Evolutionary conservation across 495 filamentous ascomycete genomes (phyloP), one percentile per base, ranked within the genome.

Genomic region (Thermochaetoides thermophila): DNA sequence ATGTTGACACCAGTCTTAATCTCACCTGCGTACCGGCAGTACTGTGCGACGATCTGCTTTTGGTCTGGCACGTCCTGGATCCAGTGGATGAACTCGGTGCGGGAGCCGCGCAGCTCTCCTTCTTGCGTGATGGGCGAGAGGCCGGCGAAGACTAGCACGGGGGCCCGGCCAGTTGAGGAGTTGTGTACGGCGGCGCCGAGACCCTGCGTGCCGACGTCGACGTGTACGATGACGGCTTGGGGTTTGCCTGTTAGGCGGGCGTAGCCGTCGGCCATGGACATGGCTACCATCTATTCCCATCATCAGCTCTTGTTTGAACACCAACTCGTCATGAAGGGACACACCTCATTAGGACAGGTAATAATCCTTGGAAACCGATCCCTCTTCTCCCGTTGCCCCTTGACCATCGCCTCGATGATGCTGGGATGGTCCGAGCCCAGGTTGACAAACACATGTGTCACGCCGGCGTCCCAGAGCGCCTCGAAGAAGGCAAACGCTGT

Each of bases 1-100:
- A 95, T 74, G 49, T 96, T 95, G 50, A 76, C 76, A 3, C 85
- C 86, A 5, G 79, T 80, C 56, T 92, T 94, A 48, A 96, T 73
- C 54, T 96, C 87, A 1, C 65, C 84, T 0, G 78, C 61, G 50
- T 94, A 96, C n/a, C 87, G 73, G 50, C 87, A 95, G 52, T 96
- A 96, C 56, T 96, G 87, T 2, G 69, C 69, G 9, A 96, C 65
- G 39, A 96, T 94, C 52, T 79, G 76, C 50, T 83, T 85, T 58
- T 96, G 87, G 40, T 96, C 84, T 1, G 86, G 87, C 5, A 95
- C 83, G 57, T 96, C 83, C 48, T 96, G 87, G 25, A 94, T 86
- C 82, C 87, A 96, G 49, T 96, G 87, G 47, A 94, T 96, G 51
- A 87, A 95, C 56, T 95, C 87, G 0, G 84, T 93, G 26, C 87